These are phyloP conservation scores for Fraxinus sp. DNA, from an alignment of 305 asterid genomes.

Conservation along the genomic window DNA sequence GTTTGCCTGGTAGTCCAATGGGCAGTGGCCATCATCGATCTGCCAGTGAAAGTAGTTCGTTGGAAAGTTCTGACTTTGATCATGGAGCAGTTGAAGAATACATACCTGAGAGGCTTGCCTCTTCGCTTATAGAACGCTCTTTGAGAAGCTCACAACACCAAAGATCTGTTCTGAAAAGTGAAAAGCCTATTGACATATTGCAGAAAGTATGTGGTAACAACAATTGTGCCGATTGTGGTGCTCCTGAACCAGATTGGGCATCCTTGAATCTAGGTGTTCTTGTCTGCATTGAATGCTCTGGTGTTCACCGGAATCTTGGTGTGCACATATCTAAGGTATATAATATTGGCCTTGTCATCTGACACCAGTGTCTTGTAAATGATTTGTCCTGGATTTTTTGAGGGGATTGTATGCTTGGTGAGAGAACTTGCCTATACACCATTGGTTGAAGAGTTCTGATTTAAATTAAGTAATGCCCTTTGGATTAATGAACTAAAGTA, in stretches of 20 bases:
- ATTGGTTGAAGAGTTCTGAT: background rate
- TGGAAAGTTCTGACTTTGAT: constrained; percentile 87
- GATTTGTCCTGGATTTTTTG: background rate
- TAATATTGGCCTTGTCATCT: background rate
- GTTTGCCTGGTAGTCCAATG: constrained; percentile 78
- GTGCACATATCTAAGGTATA: constrained; percentile 99
- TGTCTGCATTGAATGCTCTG: constrained; percentile 99
- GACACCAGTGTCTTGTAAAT: background rate
- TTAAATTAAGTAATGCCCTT: background rate
- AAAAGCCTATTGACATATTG: constrained; percentile 83
- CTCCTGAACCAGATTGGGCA: constrained; percentile 98
- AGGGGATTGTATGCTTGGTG: background rate
- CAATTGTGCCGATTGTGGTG: constrained; percentile 94
- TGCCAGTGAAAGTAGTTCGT: constrained; percentile 97
- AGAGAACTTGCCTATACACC: background rate
- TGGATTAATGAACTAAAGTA: background rate
- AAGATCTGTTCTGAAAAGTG: constrained; percentile 55
- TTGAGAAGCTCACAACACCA: constrained; percentile 63
- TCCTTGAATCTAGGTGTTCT: constrained; percentile 95
- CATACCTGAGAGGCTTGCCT: constrained; percentile 66
- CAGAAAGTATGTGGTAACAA: constrained; percentile 87
- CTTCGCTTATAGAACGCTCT: constrained; percentile 61
- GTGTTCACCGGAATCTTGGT: constrained; percentile 99
- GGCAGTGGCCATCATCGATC: constrained; percentile 93
- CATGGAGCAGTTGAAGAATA: constrained; percentile 81